Evolutionary conservation across 441 rosid species (phyloP).

Genomic region (Arabidopsis lyrata): DNA sequence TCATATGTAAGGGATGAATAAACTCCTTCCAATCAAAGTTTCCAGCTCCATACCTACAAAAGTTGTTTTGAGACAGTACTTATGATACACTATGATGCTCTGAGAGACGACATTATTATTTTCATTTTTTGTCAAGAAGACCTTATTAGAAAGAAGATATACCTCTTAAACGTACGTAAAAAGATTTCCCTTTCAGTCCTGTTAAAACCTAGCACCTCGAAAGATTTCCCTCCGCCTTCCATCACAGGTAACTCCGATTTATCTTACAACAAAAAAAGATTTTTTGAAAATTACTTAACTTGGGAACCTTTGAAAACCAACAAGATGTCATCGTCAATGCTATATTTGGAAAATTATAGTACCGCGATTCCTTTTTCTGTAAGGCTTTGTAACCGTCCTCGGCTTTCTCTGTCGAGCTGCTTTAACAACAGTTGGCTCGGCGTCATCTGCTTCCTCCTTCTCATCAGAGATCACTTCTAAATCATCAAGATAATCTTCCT

Average conservation of each 20-base stretch:
- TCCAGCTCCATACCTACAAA: conserved; percentile 83
- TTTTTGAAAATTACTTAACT: neutral
- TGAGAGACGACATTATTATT: neutral
- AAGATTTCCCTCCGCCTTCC: conserved; percentile 83
- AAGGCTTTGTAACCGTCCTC: conserved; percentile 53
- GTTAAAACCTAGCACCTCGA: conserved; percentile 80
- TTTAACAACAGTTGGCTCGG: conserved; percentile 69
- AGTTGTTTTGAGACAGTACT: neutral
- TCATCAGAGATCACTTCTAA: conserved; percentile 81
- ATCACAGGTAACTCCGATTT: conserved; percentile 70
- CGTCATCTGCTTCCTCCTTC: conserved; percentile 57
- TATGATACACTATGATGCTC: neutral
- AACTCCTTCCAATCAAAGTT: conserved; percentile 84
- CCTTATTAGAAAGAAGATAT: conserved; percentile 31
- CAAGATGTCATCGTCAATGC: neutral
- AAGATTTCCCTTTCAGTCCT: conserved; percentile 73
- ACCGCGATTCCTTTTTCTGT: conserved; percentile 71
- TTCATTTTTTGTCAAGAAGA: neutral
- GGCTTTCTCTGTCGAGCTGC: conserved; percentile 59
- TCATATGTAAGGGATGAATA: conserved; percentile 62
- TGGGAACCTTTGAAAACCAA: neutral
- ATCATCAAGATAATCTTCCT: conserved; percentile 73
- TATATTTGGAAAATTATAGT: conserved; percentile 1
- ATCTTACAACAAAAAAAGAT: conserved; percentile 51
- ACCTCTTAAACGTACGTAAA: conserved; percentile 77